phyloP scores from a whole-genome alignment of 2,329 filamentous ascomycete genomes.

The Daldinia sp. region DNA sequence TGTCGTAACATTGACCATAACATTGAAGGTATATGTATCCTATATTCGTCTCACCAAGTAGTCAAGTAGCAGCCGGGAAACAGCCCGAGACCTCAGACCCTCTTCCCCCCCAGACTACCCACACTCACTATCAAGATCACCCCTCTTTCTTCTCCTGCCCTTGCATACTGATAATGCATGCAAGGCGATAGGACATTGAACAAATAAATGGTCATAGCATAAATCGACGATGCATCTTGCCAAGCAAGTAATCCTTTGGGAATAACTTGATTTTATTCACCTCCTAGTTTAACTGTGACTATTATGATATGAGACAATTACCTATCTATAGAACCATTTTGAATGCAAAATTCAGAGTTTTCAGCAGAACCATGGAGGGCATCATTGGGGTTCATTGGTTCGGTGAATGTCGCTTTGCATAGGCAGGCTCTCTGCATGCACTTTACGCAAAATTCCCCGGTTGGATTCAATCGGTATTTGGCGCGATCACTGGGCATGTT shows the following conservation, averaged over 20 bases:
- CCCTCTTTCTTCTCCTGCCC: conserved; percentile 37
- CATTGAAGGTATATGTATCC: conserved; percentile 14
- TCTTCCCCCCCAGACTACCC: conserved; percentile 14
- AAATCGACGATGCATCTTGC: conserved; percentile 26
- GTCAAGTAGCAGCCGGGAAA: conserved; percentile 27
- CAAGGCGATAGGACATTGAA: conserved; percentile 34
- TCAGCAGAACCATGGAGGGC: neutral
- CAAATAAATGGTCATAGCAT: conserved; percentile 34
- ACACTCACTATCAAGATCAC: conserved; percentile 33
- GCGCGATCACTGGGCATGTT: conserved; percentile 27
- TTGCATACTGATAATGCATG: conserved; percentile 43
- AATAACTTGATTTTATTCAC: conserved; percentile 8
- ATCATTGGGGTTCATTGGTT: neutral
- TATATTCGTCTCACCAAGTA: conserved; percentile 32
- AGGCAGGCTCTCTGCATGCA: conserved; percentile 38
- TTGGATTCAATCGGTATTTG: conserved; percentile 38
- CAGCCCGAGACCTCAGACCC: conserved; percentile 33
- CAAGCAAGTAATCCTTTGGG: conserved; percentile 7
- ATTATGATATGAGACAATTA: neutral
- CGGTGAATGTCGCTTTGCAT: neutral
- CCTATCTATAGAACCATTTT: neutral
- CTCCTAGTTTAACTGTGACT: neutral
- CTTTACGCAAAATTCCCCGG: conserved; percentile 39
- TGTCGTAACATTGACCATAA: conserved; percentile 16
- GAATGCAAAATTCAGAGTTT: neutral